Base-by-base conservation (phyloP, 495 filamentous ascomycete genomes). In the Aspergillus coremiiformis region DNA sequence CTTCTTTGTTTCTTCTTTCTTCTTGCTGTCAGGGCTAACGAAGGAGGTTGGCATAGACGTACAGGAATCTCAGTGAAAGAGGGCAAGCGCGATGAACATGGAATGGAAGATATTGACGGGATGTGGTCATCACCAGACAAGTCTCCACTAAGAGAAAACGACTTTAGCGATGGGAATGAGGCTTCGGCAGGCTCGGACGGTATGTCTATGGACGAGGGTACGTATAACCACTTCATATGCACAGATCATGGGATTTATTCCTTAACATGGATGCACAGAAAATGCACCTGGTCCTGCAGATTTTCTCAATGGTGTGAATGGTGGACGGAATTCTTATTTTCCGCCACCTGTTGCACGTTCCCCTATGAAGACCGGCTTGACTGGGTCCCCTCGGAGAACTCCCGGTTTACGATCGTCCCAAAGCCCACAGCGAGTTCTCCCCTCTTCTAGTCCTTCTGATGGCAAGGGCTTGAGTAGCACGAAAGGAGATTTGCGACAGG, bases 71-170 rank as follows among this genome's bases (percentile, higher is more conserved):
- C 82, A 1, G 66, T 98, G 23, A 78, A 81, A 62, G 89, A 96
- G 68, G 88, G 88, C 35, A 70, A 85, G 47, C 84, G 89, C 69
- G 90, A 97, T 70, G 93, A 90, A 63, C 73, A 95, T 77, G 93
- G 94, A 66, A 79, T 98, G 69, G 90, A 97, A 66, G 82, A 83
- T 29, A 77, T 95, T 47, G 85, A 89, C 21, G 78, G 78, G 44
- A 81, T 96, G 56, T 97, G 96, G 68, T 96, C 90, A 3, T 95
- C 92, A 10, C 91, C 92, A 24, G 81, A 77, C 49, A 87, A 84
- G 53, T 74, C 81, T 15, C 72, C 74, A 46, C 55, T 73, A 11
- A 66, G 68, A 54, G 59, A 62, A 26, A 70, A 72, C 53, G 69
- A 66, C 8, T 62, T 70, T 45, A 50, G 62, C 29, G 51, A 47